Conservation (phyloP, 225 moss, liverwort and hornwort species). For the Sphagnum contortum region DNA sequence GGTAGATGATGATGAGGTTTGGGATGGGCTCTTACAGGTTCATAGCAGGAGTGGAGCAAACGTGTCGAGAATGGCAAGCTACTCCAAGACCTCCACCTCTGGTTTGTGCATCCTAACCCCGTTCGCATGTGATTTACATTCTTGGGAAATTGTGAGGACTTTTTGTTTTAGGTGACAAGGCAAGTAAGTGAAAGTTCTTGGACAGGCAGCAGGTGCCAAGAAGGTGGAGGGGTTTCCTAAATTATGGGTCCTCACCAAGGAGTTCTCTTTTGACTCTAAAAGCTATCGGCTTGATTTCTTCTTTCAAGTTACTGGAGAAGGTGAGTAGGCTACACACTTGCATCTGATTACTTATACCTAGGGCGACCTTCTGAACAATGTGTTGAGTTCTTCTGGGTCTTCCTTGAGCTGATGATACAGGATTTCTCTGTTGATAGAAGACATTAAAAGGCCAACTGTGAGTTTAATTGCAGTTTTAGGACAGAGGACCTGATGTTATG, state of each 20-base stretch:
- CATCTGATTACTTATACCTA: background rate
- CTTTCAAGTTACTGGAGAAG: conserved; percentile 61
- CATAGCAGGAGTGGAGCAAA: conserved; percentile 74
- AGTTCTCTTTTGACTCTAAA: conserved; percentile 66
- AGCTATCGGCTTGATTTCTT: conserved; percentile 56
- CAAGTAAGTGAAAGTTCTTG: background rate
- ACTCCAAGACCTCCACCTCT: conserved; percentile 36
- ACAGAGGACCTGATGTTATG: no score
- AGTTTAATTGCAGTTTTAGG: no score
- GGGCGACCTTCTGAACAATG: no score
- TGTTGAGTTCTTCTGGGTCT: no score
- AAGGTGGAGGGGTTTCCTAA: conserved; percentile 58
- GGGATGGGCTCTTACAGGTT: conserved; percentile 28
- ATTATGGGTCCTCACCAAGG: conserved; percentile 57
- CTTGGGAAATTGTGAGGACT: no score
- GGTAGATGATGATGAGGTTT: background rate
- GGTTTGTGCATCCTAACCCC: conserved; percentile 30
- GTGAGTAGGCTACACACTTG: conserved; percentile 14
- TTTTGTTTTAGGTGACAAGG: no score
- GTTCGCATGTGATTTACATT: no score
- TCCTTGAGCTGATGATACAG: no score
- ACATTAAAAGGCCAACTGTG: no score
- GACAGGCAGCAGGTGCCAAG: conserved; percentile 74
- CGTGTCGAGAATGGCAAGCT: conserved; percentile 81
- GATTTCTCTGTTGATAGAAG: no score